Percentiles rank a stretch among this genome's conserved stretches.
These are phyloP conservation scores for Prorocentrum cordatum DNA, from an alignment of 169 alveolate genomes.

Conservation along the genomic window DNA sequence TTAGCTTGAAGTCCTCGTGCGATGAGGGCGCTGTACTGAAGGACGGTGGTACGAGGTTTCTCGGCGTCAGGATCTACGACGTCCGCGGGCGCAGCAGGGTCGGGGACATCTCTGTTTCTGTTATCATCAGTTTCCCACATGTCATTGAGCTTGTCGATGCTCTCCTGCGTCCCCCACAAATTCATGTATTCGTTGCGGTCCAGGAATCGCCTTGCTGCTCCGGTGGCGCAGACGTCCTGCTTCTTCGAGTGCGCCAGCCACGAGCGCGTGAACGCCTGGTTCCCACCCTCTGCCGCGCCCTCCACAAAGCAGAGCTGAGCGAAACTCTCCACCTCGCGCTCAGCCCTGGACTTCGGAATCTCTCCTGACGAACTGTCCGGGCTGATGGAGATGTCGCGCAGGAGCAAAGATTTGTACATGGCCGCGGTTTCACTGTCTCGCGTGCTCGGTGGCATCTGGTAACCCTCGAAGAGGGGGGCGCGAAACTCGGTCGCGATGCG, in stretches of 20 bases:
- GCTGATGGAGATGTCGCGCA: background rate
- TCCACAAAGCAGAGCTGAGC: background rate
- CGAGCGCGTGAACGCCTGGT: background rate
- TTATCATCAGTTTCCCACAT: no score
- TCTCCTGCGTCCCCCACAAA: constrained; percentile 15
- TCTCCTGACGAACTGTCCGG: no score
- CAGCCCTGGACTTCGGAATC: background rate
- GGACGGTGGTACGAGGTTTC: no score
- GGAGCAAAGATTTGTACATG: background rate
- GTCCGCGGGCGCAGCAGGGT: no score
- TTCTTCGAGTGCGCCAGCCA: background rate
- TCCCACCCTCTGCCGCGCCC: no score
- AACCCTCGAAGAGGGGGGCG: constrained; percentile 4
- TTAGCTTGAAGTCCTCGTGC: no score
- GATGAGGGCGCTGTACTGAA: no score
- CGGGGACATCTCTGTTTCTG: no score
- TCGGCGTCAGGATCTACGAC: no score
- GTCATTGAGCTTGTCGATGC: no score
- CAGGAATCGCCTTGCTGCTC: background rate
- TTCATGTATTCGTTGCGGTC: background rate
- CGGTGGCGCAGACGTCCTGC: background rate
- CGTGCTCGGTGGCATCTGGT: background rate
- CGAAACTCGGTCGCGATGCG: background rate
- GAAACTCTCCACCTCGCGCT: background rate
- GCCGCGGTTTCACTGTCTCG: background rate